Base-by-base conservation (phyloP, 208 protist genomes). In the Tritrichomonas foetus region DNA sequence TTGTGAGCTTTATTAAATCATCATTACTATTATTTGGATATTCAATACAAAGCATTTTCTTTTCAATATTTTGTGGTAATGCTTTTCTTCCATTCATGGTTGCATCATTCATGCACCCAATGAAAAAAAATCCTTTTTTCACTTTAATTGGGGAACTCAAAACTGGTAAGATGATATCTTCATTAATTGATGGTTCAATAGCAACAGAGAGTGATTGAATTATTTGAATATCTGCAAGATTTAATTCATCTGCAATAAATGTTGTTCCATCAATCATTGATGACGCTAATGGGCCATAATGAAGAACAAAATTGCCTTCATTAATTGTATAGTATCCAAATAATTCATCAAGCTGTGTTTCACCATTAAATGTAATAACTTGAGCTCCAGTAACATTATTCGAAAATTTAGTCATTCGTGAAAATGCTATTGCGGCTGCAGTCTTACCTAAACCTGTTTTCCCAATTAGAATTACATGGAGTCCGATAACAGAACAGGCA, bases 211-310 rank as follows among this genome's bases (percentile, higher is more conserved):
- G 39, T 11, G 78, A 57, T 50, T 89, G 41, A 33, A 89, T 44
- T 20, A 53, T 8, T 27, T 20, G 20, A 9, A 11, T 53, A 16
- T 27, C 3, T 20, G 78, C 41, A 20, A 89, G 47, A 89, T 89
- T 89, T 13, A 49, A 8, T 57, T 89, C 78, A 89, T 89, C 78
- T 20, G 78, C 78, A 57, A 89, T 89, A 36, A 89, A 89, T 5
- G 39, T n/a, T n/a, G 5, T 20, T 8, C 78, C 78, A 33, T 61
- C 27, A 44, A 33, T 57, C 41, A 89, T 89, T 22, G 78, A 13
- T 1, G 3, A 2, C 20, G 47, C 0, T 55, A 89, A 50, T 36
- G 25, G 16, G 2, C 78, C 78, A 41, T 89, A 33, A 27, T 44
- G 16, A 55, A 33, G 25, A 61, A 57, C 41, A 57, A 30, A 8